Base-by-base conservation (phyloP, 1,284 basidiomycete species). In the Trichosporon inkin region DNA sequence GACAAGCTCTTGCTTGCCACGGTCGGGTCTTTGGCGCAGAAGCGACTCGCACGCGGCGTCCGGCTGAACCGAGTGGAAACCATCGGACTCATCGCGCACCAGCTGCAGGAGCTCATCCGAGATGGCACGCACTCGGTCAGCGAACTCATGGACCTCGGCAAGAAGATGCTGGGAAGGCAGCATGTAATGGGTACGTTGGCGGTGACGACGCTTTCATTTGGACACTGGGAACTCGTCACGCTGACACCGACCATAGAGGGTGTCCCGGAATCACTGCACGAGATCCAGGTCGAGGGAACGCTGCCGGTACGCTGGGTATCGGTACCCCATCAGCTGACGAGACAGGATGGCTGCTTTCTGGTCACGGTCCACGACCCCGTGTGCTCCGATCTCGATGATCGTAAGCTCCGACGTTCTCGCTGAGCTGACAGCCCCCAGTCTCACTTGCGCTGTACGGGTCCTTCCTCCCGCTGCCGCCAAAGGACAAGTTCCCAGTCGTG, bases 311-410 rank as follows among this genome's bases (percentile, higher is more conserved):
- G 84, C 78, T 24, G 2, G 28, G 28, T 8, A 7, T 16, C n/a
- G n/a, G 11, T 2, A 1, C 19, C 2, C 7, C 7, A 17, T 2
- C 7, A 10, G 60, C 61, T 62, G 35, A 65, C 58, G 4, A 4
- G 22, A 10, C 57, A 71, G 69, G 71, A 72, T 52, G 69, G 67
- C 4, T 90, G 93, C 0, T 97, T 96, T 79, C 84, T 97, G 16
- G 92, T 96, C 28, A 94, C 93, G 0, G 90, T 97, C 0, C 92
- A 97, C 72, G 87, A 95, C 68, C 95, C 95, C 4, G 87, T 99
- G 62, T 92, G 89, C 71, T 88, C 89, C 0, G 86, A 91, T 62
- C 78, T 82, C 51, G 93, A 92, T 1, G 81, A 95, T 72, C 81
- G 76, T 76, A 44, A 61, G 76, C 28, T 32, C 68, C 22, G 3